Base-by-base conservation (phyloP, 306 rosid genomes). In the barrel medic (Medicago truncatula) region DNA sequence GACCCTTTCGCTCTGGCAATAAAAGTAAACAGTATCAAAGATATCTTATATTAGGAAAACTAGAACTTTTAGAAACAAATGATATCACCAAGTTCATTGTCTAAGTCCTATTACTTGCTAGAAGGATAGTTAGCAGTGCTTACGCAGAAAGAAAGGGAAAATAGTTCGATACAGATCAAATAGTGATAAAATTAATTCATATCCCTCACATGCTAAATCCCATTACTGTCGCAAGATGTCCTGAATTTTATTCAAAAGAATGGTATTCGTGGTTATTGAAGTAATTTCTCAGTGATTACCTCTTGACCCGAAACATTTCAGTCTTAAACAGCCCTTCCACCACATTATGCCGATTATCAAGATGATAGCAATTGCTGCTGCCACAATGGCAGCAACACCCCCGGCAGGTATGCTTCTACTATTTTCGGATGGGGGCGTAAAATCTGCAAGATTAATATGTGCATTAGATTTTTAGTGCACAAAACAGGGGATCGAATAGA, bases 341-440 rank as follows among this genome's bases (percentile, higher is more conserved):
- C 88, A 67, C 36, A 87, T 76, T 41, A 80, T 67, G 44, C 83
- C 41, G 2, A 83, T 46, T 31, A 67, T 21, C 16, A 85, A 38
- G 58, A 71, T 52, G 34, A 83, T 75, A 62, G 83, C 1, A 66
- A 78, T 60, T 57, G 43, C 67, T 18, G 76, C 77, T 6, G 44
- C 78, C 50, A 87, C 91, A 62, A 85, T 85, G 43, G 82, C 85
- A 76, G 61, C 73, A 58, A 89, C 83, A 60, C 41, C 80, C 39
- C 80, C 81, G 10, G 8, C 56, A 2, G 83, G 20, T 39, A 83
- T 40, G 63, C 81, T 70, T 1, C 53, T 31, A 4, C 68, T 54
- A 15, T 18, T 69, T 39, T 75, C 79, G 1, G 18, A 52, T 4
- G 84, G 85, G 52, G 85, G 83, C 67, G 21, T 50, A 73, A 43